Evolutionary conservation across 495 filamentous ascomycete genomes (phyloP), one percentile per base, ranked within the genome.

Genomic region (Amorphotheca resinae): DNA sequence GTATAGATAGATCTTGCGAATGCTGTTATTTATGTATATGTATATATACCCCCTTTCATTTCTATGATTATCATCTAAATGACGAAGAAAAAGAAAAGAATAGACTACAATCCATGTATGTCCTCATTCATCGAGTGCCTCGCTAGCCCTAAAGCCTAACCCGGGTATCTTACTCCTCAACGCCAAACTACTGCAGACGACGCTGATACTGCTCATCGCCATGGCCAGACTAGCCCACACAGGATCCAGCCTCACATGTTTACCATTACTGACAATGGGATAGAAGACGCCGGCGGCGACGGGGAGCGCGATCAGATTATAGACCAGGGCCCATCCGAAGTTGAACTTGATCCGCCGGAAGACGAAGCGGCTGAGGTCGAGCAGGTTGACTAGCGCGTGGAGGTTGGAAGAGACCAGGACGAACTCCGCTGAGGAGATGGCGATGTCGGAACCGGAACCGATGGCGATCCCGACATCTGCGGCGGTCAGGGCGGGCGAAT

Each of bases 191-290:
- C 82, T 85, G 45, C 66, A 52, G 37, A 87, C 76, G 17, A 91
- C 85, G 38, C 81, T 84, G 41, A 91, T 72, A 59, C 79, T 84
- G 50, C 82, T 87, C 56, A 83, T 47, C 18, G 86, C 85, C 85
- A 93, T 93, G 1, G 86, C 85, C 45, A 88, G 57, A 20, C 73
- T 76, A 9, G 84, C 84, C 84, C 84, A 89, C 12, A 84, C 84
- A 0, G 84, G 85, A 50, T 79, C 77, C 30, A 93, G 56, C 34
- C 76, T 53, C 1, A 76, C 58, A 12, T 77, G 68, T 26, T 58
- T 53, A 20, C 73, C 68, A 11, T 61, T 61, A 8, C 61, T 61
- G n/a, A 62, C 60, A 37, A 84, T 67, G 0, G 84, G 78, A 56
- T 85, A 93, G 5, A 91, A 62, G 12, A 77, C 76, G 2, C 87